A percentile compares a stretch with the other conserved stretches of the same genome.
Conservation (phyloP, 2,329 filamentous ascomycete species). For the Arthrobotrys musiformis region DNA sequence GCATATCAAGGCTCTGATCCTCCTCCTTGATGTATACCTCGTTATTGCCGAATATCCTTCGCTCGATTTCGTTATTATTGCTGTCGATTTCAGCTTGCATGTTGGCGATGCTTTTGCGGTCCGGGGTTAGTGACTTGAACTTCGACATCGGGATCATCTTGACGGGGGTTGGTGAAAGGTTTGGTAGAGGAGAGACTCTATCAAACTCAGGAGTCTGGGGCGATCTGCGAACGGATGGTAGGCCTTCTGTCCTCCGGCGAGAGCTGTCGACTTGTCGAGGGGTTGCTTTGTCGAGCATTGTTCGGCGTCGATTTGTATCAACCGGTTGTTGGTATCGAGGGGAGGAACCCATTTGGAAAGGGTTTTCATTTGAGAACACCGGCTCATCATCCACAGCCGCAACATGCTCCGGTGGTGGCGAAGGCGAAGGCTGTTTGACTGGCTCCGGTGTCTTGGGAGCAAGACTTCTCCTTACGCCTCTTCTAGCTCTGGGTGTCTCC, state of each 20-base stretch:
- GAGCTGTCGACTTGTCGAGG: conserved; percentile 39
- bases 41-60: conserved; percentile 9
- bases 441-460: conserved; percentile 60
- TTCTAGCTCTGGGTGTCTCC: conserved; percentile 41
- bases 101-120: conserved; percentile 23
- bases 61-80: conserved; percentile 27
- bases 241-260: conserved; percentile 40
- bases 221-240: conserved; percentile 39
- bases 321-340: conserved; percentile 40
- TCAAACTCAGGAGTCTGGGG: conserved; percentile 17
- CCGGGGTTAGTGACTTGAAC: conserved; percentile 42
- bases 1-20: conserved; percentile 64
- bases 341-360: conserved; percentile 59
- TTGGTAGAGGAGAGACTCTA: conserved; percentile 2
- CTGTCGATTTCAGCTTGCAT: conserved; percentile 36
- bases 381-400: conserved; percentile 64
- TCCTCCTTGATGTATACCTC: conserved; percentile 65
- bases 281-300: conserved; percentile 43
- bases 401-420: conserved; percentile 49
- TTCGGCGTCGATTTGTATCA: conserved; percentile 50
- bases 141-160: conserved; percentile 37
- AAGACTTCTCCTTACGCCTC: conserved; percentile 22
- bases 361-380: conserved; percentile 60
- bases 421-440: conserved; percentile 48
- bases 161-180: conserved; percentile 9